Conservation (phyloP, 1,139 yeast genomes). For the Candida sp. region DNA sequence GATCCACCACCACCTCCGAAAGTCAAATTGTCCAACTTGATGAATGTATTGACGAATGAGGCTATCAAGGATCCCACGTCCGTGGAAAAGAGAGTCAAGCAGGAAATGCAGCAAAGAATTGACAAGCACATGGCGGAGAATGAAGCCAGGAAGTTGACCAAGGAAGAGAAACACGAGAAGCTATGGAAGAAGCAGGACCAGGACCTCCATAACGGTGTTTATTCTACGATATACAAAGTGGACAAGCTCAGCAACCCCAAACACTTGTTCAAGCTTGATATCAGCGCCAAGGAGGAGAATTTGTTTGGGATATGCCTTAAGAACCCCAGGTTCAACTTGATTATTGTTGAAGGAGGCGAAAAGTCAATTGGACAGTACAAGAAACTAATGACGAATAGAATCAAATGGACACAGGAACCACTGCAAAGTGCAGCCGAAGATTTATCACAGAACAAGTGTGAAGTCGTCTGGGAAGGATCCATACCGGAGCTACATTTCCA, state of each 20-base stretch:
- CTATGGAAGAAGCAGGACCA: constrained; percentile 48
- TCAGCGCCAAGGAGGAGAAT: constrained; percentile 75
- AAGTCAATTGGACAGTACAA: constrained; percentile 65
- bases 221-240: constrained; percentile 64
- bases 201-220: constrained; percentile 51
- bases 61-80: constrained; percentile 92
- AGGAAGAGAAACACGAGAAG: constrained; percentile 60
- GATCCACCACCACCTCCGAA: constrained; percentile 93
- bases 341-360: constrained; percentile 76
- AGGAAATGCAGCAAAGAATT: constrained; percentile 69
- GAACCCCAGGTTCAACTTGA: constrained; percentile 53
- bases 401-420: constrained; percentile 62
- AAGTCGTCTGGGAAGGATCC: constrained; percentile 79
- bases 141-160: constrained; percentile 61
- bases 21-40: constrained; percentile 79
- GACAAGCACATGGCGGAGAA: constrained; percentile 66
- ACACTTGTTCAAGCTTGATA: constrained; percentile 74
- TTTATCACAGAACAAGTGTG: constrained; percentile 53
- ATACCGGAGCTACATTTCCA: constrained; percentile 55
- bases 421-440: constrained; percentile 28
- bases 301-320: constrained; percentile 60
- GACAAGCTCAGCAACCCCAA: constrained; percentile 61
- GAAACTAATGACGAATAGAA: constrained; percentile 62
- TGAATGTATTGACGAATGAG: constrained; percentile 85
- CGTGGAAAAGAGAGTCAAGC: constrained; percentile 72